These are phyloP conservation scores for Alternaria sp. DNA, from an alignment of 2,329 filamentous ascomycete species.

Conservation along the genomic window DNA sequence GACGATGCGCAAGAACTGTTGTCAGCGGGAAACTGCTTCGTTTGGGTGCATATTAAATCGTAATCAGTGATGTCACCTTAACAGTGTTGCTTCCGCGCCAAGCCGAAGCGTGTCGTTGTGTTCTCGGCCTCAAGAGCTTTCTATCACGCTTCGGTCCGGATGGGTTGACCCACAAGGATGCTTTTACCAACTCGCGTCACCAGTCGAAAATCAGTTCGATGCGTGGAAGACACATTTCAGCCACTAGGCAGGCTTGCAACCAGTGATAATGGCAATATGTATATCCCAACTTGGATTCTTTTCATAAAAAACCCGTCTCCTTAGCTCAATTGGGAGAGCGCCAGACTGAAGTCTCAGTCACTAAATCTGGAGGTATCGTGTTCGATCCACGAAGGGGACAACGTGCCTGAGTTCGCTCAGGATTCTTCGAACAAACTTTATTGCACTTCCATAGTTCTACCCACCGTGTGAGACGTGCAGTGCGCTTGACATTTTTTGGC, in stretches of 20 bases:
- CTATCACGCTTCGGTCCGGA: constrained; percentile 6
- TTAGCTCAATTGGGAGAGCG: constrained; percentile 47
- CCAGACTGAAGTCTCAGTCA: constrained; percentile 45
- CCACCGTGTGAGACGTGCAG: too few species aligned
- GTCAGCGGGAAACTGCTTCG: background rate
- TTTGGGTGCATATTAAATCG: background rate
- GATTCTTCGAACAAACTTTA: constrained; percentile 27
- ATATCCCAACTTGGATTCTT: rapidly evolving
- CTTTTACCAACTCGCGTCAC: background rate
- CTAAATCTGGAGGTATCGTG: constrained; percentile 45
- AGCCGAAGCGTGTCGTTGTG: constrained; percentile 18
- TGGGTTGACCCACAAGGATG: background rate
- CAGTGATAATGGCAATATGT: background rate
- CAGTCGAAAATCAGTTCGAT: background rate
- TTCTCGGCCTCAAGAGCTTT: background rate
- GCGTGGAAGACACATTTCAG: background rate
- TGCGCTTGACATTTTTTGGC: background rate
- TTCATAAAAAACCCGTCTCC: constrained; percentile 28
- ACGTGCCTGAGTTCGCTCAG: constrained; percentile 23
- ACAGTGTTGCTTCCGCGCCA: constrained; percentile 21
- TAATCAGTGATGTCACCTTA: constrained; percentile 28
- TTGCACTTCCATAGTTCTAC: background rate
- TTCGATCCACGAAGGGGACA: constrained; percentile 46
- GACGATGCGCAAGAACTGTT: background rate
- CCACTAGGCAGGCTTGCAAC: too few species aligned